Evolutionary conservation across 208 protist genomes (phyloP), one percentile per base, ranked within the genome.

Genomic region (Blastocrithidia nonstop): DNA sequence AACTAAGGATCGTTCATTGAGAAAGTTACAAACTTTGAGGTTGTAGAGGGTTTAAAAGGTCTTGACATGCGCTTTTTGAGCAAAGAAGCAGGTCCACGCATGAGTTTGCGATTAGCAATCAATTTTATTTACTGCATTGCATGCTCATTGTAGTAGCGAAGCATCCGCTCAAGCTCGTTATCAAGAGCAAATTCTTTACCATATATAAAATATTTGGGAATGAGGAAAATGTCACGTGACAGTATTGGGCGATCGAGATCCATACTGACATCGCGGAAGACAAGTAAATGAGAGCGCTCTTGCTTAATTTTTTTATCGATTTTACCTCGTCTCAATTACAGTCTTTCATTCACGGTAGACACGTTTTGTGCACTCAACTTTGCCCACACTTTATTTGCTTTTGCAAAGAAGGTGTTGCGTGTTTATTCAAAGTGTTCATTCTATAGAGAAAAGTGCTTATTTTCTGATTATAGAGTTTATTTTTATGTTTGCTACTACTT

Each of bases 91-190:
- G 82, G 73, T 3, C 82, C 82, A 21, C 82, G 69, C 82, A 91
- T 91, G 9, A 91, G 50, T 37, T 91, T 91, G 56, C 82, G 85
- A 35, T 78, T 67, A 31, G 87, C 71, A 43, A 87, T 91, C 22
- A 91, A 88, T 51, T 91, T 91, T 2, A 91, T 51, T 29, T 91
- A 76, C 41, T 87, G 85, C 31, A 84, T 64, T 1, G 82, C 77
- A 52, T 91, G 74, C 46, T 91, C 82, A 41, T 91, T 91, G 53
- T 88, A 91, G 57, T 91, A 91, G 16, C 82, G 77, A 23, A 91
- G 45, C 74, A 85, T 81, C 3, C 82, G 66, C 63, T 91, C 82
- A 1, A 91, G 55, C 28, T 91, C 82, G 35, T 91, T 91, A 46
- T 91, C 82, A 3, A 91, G 61, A 13, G 82, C 82, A 49, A 85